Percentiles rank a stretch among this genome's conserved stretches.
phyloP scores from a whole-genome alignment of 2,329 filamentous ascomycete species.

The Coniochaeta hoffmannii region DNA sequence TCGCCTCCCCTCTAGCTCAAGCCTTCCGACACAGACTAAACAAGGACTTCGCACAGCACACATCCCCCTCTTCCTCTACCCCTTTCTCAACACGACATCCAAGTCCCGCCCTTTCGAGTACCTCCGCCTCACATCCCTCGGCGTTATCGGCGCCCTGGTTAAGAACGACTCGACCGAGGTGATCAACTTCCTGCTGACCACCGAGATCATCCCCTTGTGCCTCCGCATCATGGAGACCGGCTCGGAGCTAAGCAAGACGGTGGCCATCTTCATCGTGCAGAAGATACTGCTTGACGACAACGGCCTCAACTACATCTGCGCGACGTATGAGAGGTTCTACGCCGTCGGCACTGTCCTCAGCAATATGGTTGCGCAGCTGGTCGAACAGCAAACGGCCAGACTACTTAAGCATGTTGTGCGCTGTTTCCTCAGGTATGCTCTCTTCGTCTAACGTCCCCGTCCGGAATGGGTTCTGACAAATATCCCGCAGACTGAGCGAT shows the following conservation, averaged over 20 bases:
- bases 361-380: constrained; percentile 97
- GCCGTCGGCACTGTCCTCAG: constrained; percentile 94
- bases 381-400: constrained; percentile 93
- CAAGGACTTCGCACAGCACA: constrained; percentile 55
- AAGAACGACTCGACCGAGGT: constrained; percentile 99
- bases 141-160: constrained; percentile 92
- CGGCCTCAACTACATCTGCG: constrained; percentile 95
- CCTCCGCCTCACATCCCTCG: constrained; percentile 86
- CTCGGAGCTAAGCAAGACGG: constrained; percentile 95
- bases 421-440: constrained; percentile 80
- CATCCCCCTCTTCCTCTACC: constrained; percentile 95
- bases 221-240: constrained; percentile 99
- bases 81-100: constrained; percentile 96
- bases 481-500: constrained; percentile 66
- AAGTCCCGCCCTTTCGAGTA: constrained; percentile 98
- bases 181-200: constrained; percentile 97
- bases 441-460: not conserved
- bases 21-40: constrained; percentile 7
- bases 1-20: not conserved
- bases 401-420: constrained; percentile 95
- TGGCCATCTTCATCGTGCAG: constrained; percentile 98
- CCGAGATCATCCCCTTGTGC: constrained; percentile 96
- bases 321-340: constrained; percentile 97
- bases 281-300: constrained; percentile 97
- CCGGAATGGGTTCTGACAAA: constrained; percentile 9